phyloP scores from a whole-genome alignment of 2,329 filamentous ascomycete species.

The Claviceps quebecensis region DNA sequence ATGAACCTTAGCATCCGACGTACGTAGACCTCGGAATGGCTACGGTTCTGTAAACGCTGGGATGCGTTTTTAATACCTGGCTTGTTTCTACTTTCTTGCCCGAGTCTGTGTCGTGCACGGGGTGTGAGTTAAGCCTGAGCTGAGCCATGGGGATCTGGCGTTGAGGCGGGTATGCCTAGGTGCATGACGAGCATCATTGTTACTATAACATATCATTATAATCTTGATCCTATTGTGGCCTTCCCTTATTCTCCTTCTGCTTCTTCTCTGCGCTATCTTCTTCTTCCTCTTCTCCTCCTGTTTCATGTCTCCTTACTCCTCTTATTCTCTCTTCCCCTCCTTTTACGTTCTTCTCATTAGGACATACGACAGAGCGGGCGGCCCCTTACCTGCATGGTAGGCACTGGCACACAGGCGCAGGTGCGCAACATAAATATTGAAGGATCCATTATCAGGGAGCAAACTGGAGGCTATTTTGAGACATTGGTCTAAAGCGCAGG shows the following conservation, averaged over 20 bases:
- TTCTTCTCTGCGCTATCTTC: not conserved
- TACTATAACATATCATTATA: not conserved
- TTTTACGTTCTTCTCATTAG: not conserved
- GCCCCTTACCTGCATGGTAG: not conserved
- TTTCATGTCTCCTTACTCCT: not conserved
- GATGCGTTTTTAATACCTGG: not conserved
- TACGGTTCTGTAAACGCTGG: not conserved
- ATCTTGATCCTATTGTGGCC: not conserved
- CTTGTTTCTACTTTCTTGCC: not conserved
- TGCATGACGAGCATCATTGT: not conserved
- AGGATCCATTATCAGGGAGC: not conserved
- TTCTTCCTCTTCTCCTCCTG: not conserved
- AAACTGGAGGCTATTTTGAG: not conserved
- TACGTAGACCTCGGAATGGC: constrained; percentile 5
- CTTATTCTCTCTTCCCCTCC: not conserved
- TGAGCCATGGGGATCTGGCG: not conserved
- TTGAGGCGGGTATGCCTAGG: not conserved
- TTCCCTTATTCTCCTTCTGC: not conserved
- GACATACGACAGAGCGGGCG: not conserved
- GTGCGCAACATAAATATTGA: not conserved
- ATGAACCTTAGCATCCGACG: constrained; percentile 8
- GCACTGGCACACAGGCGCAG: not conserved
- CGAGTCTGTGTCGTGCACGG: constrained; percentile 1
- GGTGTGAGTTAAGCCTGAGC: no score
- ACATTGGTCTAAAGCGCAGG: not conserved